Evolutionary conservation across 176 grass and related monocot species (phyloP), one percentile per base, ranked within the genome.

Genomic region (Ananas comosus): DNA sequence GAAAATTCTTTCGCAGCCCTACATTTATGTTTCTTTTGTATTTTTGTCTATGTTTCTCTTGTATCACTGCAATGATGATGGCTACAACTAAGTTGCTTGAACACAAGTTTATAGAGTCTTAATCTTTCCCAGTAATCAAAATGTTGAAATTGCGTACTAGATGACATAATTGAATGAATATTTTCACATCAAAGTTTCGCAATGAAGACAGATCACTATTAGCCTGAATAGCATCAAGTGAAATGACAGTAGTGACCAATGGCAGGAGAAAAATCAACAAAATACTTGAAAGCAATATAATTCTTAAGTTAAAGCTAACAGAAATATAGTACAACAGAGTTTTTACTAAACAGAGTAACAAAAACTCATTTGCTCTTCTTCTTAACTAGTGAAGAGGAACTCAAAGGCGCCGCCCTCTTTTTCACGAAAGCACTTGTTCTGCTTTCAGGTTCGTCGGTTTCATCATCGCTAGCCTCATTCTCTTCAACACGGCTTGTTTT

Each of bases 401-500:
- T 2, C 10, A 56, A 69, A 85, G 80, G 85, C 73, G 81, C 47
- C 1, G 67, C 0, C 70, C 49, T 87, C 81, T 85, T 91, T 78
- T 96, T 96, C 63, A 47, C 76, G 23, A 80, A 88, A 64, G 83
- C 88, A 77, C 67, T 74, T 54, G 82, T 96, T 85, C 87, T 96
- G 71, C 92, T 89, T 72, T 91, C 85, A 69, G 88, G 28, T 68
- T 91, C 88, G 56, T 50, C 79, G 0, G 64, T 65, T 51, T 96
- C 93, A 51, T 81, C 83, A 13, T 92, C 79, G 25, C 57, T 80
- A 11, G 14, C 0, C 50, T 80, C 76, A 76, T 83, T 79, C 12
- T 48, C 68, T 12, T 87, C 81, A 73, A 67, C 48, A 22, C 70
- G 28, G 27, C 16, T 76, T 71, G 16, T 70, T 49, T 83, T 87